Base-by-base conservation (phyloP, 179 eudicot species). In the Beta corolliflora region DNA sequence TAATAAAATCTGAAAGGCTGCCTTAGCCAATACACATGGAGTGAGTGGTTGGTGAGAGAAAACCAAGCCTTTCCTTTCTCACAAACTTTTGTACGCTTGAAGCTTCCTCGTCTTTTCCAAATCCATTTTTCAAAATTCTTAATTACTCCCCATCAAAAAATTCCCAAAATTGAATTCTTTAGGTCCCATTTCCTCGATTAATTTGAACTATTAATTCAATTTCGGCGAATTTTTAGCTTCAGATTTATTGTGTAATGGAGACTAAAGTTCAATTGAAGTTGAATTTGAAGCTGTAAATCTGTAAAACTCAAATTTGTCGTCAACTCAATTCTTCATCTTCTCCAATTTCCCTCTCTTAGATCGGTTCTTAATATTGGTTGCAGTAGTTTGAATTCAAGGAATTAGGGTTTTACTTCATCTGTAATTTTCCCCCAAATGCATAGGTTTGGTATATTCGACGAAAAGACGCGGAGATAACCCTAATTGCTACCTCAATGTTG, bases 401-500 rank as follows among this genome's bases (percentile, higher is more conserved):
- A 59, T 80, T 80, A 59, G 52, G 71, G 77, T 77, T 70, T 76
- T 64, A 11, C 48, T 77, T 29, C 74, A 44, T 46, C 10, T 14
- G 5, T 19, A 75, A 67, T 55, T 67, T 70, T 7, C 31, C 56
- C 60, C 81, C 85, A 78, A 81, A 86, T 83, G 86, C 82, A 77
- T 84, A 82, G 25, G 64, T 71, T 83, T 76, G 82, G 72, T 74
- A 54, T 13, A 10, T 81, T 71, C 44, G 66, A 79, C 76, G 68
- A 85, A 23, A 80, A 75, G 83, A 76, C 76, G 68, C 75, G 81
- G 74, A 78, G 77, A 73, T 83, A 87, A 83, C 85, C 88, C 81
- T 87, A 83, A 83, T 78, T 85, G 48, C 36, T 66, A 65, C 67
- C 31, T 80, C 76, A 72, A 88, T 92, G 97, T 90, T 91, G 80